Evolutionary conservation across 805 yeast species (phyloP).

Genomic region (Kuraishia ogatae): DNA sequence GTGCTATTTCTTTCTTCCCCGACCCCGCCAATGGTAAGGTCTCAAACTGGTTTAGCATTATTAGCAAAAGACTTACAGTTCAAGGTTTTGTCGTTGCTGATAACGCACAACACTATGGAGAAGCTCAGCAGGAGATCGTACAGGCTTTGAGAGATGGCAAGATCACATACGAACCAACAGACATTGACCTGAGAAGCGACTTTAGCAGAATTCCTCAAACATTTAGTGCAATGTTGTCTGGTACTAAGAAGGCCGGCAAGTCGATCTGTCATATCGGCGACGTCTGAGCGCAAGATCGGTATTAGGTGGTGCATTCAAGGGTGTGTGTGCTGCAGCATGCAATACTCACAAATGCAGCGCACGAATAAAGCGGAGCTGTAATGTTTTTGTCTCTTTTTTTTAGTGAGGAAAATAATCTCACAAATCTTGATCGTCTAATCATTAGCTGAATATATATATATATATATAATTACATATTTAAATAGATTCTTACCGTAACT

Average conservation of each 20-base stretch:
- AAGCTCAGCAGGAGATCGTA: conserved; percentile 26
- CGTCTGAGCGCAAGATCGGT: no score
- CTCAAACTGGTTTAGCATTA: conserved; percentile 31
- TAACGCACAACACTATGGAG: conserved; percentile 25
- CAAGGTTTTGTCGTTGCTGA: conserved; percentile 48
- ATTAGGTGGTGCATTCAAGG: no score
- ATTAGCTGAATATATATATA: no score
- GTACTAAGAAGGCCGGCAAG: conserved; percentile 36
- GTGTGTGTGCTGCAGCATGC: no score
- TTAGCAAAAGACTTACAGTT: conserved; percentile 40
- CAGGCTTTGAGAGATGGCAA: conserved; percentile 31
- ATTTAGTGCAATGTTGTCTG: conserved; percentile 38
- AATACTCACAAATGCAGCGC: no score
- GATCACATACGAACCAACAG: conserved; percentile 28
- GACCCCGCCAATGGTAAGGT: conserved; percentile 27
- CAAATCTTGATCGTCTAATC: no score
- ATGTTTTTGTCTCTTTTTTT: no score
- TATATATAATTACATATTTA: no score
- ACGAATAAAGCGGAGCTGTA: no score
- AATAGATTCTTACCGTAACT: no score
- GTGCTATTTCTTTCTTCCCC: conserved; percentile 53
- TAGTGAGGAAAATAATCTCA: no score
- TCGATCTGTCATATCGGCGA: no score
- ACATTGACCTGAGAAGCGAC: conserved; percentile 30
- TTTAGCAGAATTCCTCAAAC: conserved; percentile 34